Evolutionary conservation across 1,139 yeast genomes (phyloP).

Genomic region (Suhomyces terraborum): DNA sequence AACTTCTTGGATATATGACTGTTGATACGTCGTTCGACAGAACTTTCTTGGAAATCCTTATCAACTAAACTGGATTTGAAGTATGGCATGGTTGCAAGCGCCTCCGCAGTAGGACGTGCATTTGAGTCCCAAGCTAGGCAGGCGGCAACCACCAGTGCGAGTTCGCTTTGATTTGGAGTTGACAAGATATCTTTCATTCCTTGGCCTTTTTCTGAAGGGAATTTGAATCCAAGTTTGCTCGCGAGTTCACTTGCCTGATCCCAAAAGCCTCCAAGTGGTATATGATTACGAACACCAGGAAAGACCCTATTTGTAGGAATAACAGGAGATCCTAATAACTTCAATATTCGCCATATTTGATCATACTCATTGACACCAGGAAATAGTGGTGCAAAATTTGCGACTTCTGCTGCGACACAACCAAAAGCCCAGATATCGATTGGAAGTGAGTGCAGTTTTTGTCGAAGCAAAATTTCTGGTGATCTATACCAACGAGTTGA

Average conservation of each 20-base stretch:
- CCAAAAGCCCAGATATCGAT: slow-evolving; percentile 97
- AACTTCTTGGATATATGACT: not conserved
- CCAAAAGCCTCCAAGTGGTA: slow-evolving; percentile 71
- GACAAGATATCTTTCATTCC: slow-evolving; percentile 31
- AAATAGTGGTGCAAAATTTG: slow-evolving; percentile 74
- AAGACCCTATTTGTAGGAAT: not conserved
- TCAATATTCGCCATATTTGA: slow-evolving; percentile 68
- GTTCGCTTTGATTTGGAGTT: slow-evolving; percentile 25
- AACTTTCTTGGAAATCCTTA: not conserved
- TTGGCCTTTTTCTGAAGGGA: slow-evolving; percentile 47
- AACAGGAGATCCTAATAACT: slow-evolving; percentile 71
- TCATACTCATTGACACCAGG: slow-evolving; percentile 83
- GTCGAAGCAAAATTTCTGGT: slow-evolving; percentile 82
- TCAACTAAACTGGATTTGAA: slow-evolving; percentile 43
- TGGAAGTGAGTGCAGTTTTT: slow-evolving; percentile 66
- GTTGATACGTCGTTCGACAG: not conserved
- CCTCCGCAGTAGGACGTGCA: slow-evolving; percentile 49
- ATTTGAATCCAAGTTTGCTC: slow-evolving; percentile 49
- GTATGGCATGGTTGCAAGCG: slow-evolving; percentile 51
- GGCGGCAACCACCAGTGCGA: slow-evolving; percentile 53
- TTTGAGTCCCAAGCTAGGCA: slow-evolving; percentile 71
- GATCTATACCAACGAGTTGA: slow-evolving; percentile 97
- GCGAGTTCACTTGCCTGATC: slow-evolving; percentile 56
- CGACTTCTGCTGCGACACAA: slow-evolving; percentile 77
- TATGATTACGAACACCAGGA: not conserved